Base-by-base conservation (phyloP, 371 early-diverging fungal genomes). In the Dinochytrium kinnereticum region DNA sequence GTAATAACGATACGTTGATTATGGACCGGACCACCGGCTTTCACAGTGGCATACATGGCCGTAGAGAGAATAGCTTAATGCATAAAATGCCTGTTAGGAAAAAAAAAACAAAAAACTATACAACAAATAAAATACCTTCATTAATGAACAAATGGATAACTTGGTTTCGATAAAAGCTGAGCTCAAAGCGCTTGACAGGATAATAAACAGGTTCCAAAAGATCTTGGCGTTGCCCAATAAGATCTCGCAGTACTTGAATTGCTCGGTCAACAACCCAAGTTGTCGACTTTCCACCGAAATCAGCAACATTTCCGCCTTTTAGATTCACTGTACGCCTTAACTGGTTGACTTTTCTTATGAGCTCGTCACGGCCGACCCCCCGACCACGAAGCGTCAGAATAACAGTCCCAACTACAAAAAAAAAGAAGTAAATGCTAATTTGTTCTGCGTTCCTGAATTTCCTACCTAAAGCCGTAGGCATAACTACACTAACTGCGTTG, bases 141-240 rank as follows among this genome's bases (percentile, higher is more conserved):
- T 89, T 84, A 5, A 94, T 83, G 83, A 95, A 95, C 51, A 94
- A 74, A 68, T 94, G 94, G 64, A 95, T 93, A 17, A 93, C 90
- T 74, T 94, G 93, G 71, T 95, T 95, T 53, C 96, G 86, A 77
- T 93, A 95, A 76, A 91, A 92, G 51, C 91, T 90, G 0, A 95
- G 82, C 78, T 94, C 95, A 76, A 94, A 95, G n/a, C 94, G 88
- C 73, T 92, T 92, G 50, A 90, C 85, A 1, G 91, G 92, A 76
- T 92, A 94, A 77, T 92, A 95, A n/a, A 94, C 92, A 10, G 92
- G 91, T 70, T 95, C 96, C 19, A 95, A 76, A 21, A 95, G 81
- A 38, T 93, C 94, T 67, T 84, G 89, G 64, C 92, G 87, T 64
- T 88, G 85, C 3, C 93, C 94, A 72, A 94, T 90, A 30, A 94